phyloP scores from a whole-genome alignment of 371 early-diverging fungal species.

The Fennellomyces sp. region DNA sequence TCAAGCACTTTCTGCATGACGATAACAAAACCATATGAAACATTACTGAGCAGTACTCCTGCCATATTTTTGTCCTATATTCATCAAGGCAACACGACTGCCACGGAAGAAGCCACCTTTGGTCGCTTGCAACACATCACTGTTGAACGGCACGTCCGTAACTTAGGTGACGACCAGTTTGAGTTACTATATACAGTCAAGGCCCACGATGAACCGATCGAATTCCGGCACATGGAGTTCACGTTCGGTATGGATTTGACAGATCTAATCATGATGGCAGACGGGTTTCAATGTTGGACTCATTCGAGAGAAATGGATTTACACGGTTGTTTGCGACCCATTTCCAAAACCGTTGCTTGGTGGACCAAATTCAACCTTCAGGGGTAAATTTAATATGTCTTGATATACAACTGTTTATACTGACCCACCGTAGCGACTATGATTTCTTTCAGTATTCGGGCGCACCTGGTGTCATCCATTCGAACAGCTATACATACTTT shows the following conservation, averaged over 20 bases:
- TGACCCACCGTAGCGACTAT: constrained; percentile 21
- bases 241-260: constrained; percentile 15
- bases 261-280: constrained; percentile 35
- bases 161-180: not conserved
- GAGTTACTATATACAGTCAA: constrained; percentile 6
- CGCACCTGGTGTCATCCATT: constrained; percentile 34
- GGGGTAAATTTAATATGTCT: constrained; percentile 19
- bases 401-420: not conserved
- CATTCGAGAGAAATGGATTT: constrained; percentile 33
- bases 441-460: constrained; percentile 42
- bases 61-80: not conserved
- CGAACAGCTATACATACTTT: constrained; percentile 39
- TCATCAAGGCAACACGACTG: not conserved
- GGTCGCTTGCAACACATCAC: not conserved
- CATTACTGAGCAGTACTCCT: not conserved
- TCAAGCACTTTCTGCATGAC: constrained; percentile 3
- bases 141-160: not conserved
- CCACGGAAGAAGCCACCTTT: not conserved
- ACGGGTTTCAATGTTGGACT: constrained; percentile 53
- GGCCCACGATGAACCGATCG: constrained; percentile 2
- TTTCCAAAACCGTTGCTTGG: constrained; percentile 36
- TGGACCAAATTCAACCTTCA: constrained; percentile 35
- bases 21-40: not conserved
- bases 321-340: constrained; percentile 21
- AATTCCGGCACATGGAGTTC: constrained; percentile 19